Evolutionary conservation across 2,329 filamentous ascomycete genomes (phyloP), one percentile per base, ranked within the genome.

Genomic region (Fusarium solani-melongenae): DNA sequence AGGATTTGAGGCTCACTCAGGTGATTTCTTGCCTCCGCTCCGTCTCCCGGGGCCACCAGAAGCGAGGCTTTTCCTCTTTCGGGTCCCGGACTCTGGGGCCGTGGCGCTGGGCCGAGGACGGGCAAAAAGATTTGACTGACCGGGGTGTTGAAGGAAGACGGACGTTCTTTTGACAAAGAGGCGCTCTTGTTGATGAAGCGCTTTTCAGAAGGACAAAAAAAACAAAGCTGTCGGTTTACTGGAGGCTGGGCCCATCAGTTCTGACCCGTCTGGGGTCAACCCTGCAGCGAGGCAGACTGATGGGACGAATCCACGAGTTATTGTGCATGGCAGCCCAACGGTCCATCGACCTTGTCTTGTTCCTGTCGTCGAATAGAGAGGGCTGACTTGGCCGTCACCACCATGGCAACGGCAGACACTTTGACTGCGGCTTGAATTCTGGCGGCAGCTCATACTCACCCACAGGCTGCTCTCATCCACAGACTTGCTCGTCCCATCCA

Each of bases 1-100:
- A 57, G 41, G 41, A 62, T 67, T 51, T 51, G 70, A 73, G 70
- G 70, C 67, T 73, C 67, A 58, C 62, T 62, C 59, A 65, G 67
- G 62, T 64, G 62, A 57, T 71, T 73, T 33, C 22, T 22, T 33
- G n/a, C 31, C 31, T 55, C 31, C 46, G 39, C 65, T 41, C 55
- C 55, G 69, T 66, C 59, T 66, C 56, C 64, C 22, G 58, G 41
- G 34, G 15, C 15, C 34, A 39, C 64, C 46, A 41, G 58, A 55
- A 63, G 60, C 36, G 58, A 62, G 62, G 61, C 55, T 29, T 71
- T 71, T 53, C 59, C 63, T 39, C 22, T 64, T 46, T 33, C 49
- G 56, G 67, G 24, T 17, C 38, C 24, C 44, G 22, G 29, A 56
- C 44, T 72, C 49, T 70, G 58, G 67, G 66, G 51, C 51, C 55